Evolutionary conservation across 169 alveolate genomes (phyloP).

Genomic region (Neospora caninum): DNA sequence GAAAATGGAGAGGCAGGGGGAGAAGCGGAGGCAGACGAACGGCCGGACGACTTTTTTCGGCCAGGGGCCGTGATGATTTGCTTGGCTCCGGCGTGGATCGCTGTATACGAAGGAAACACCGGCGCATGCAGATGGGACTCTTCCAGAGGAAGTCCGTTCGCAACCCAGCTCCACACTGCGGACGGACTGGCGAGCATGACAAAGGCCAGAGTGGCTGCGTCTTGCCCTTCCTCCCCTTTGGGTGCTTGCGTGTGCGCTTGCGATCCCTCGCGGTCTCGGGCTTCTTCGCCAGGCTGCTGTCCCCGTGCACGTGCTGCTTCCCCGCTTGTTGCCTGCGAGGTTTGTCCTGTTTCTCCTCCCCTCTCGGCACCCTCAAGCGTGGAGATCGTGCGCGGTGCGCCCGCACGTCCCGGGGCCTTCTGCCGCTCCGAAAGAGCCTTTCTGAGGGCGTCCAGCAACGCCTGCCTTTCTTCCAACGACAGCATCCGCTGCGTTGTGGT

Average conservation of each 20-base stretch:
- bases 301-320: not conserved
- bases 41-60: not conserved
- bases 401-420: not conserved
- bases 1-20: not conserved
- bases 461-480: not conserved
- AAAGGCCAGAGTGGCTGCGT: not conserved
- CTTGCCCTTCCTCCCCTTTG: not conserved
- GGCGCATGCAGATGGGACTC: not conserved
- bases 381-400: not conserved
- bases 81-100: slow-evolving; percentile 23
- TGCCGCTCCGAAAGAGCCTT: not conserved
- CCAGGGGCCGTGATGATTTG: not conserved
- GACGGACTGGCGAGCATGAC: slow-evolving; percentile 23
- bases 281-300: no score
- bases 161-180: slow-evolving; percentile 31
- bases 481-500: slow-evolving; percentile 37
- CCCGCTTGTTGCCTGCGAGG: not conserved
- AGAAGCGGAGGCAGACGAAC: not conserved
- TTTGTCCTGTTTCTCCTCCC: not conserved
- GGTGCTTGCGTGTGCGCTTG: not conserved
- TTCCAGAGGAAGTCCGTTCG: slow-evolving; percentile 6
- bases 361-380: not conserved
- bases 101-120: slow-evolving; percentile 13
- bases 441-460: not conserved
- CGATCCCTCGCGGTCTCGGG: no score